phyloP scores from a whole-genome alignment of 257 asterid species.

The Scutellaria minor region DNA sequence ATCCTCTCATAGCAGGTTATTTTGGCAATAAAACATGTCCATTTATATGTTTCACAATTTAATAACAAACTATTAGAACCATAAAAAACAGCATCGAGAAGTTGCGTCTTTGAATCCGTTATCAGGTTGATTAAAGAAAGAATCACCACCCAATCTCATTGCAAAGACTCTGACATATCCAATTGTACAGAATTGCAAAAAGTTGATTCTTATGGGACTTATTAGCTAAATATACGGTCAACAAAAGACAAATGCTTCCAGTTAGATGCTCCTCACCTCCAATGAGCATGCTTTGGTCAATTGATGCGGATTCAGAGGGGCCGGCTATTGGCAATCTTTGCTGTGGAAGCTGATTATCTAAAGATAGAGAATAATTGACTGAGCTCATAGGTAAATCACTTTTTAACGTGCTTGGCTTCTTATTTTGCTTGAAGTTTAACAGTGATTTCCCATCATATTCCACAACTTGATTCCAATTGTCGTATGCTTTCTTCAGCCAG shows the following conservation, averaged over 20 bases:
- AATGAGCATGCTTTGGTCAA: slow-evolving; percentile 64
- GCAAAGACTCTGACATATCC: neutral
- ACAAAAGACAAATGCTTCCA: neutral
- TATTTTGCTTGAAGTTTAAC: slow-evolving; percentile 63
- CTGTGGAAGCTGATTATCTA: slow-evolving; percentile 62
- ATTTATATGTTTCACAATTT: too few species aligned
- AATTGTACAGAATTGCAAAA: neutral
- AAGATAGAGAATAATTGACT: slow-evolving; percentile 58
- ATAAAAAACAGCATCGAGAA: neutral
- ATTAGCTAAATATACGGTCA: neutral
- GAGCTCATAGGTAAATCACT: slow-evolving; percentile 61
- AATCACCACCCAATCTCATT: neutral
- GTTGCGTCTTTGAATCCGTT: neutral
- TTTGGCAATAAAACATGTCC: too few species aligned
- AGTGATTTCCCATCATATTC: slow-evolving; percentile 96
- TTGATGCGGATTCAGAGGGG: slow-evolving; percentile 52
- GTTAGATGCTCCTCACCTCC: slow-evolving; percentile 61
- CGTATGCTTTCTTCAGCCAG: slow-evolving; percentile 93
- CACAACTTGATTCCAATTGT: slow-evolving; percentile 85
- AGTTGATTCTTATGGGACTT: neutral
- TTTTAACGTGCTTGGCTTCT: slow-evolving; percentile 51
- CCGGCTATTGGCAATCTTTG: slow-evolving; percentile 54
- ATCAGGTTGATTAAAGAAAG: neutral
- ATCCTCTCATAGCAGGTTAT: too few species aligned
- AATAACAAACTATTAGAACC: neutral